Evolutionary conservation across 441 rosid genomes (phyloP).

Genomic region (Bocquillonia castaneifolia): DNA sequence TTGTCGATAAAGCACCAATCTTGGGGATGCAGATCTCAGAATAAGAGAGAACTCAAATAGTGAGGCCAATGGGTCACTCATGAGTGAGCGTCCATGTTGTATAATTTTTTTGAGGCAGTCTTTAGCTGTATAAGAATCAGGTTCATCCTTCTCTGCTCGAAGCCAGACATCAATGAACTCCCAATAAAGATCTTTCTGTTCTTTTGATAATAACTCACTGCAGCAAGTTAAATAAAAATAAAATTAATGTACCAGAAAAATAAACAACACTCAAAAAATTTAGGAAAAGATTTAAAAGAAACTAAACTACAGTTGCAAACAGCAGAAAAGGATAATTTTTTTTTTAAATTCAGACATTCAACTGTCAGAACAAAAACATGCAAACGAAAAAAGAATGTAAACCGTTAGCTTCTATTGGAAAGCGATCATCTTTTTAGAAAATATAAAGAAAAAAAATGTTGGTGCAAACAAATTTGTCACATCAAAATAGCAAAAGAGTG

Average conservation of each 20-base stretch:
- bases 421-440: not conserved
- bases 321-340: not conserved
- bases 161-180: conserved; percentile 80
- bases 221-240: conserved; percentile 15
- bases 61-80: conserved; percentile 61
- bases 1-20: conserved; percentile 85
- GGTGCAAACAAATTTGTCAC: not conserved
- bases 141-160: conserved; percentile 40
- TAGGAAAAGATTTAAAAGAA: not conserved
- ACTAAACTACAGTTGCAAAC: not conserved
- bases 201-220: conserved; percentile 85
- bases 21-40: conserved; percentile 87
- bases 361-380: not conserved
- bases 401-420: not conserved
- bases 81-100: conserved; percentile 44
- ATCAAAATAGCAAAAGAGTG: not conserved
- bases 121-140: conserved; percentile 61
- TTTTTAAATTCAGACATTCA: not conserved
- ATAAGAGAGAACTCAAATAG: conserved; percentile 81
- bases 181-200: conserved; percentile 82
- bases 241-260: not conserved
- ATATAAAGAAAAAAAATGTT: not conserved
- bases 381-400: not conserved
- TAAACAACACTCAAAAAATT: not conserved
- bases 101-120: conserved; percentile 69